phyloP scores from a whole-genome alignment of 1,284 basidiomycete species.

The Marasmius oreades region DNA sequence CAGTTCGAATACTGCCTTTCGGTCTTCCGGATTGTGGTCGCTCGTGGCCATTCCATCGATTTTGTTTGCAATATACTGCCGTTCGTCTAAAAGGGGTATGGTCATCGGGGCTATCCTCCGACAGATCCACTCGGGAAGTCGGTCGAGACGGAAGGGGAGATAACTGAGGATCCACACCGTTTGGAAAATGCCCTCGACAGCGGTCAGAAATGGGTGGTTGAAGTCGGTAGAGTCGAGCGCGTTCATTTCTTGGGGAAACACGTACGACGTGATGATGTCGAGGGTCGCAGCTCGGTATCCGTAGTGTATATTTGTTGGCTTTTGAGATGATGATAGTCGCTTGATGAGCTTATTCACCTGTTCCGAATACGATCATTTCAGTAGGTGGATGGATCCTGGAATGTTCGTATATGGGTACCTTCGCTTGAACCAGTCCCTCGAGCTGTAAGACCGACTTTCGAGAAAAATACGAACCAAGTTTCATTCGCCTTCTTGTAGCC shows the following conservation, averaged over 20 bases:
- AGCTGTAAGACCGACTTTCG: background rate
- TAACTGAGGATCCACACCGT: no score
- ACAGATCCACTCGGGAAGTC: no score
- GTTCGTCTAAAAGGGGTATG: no score
- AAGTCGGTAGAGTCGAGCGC: conserved; percentile 28
- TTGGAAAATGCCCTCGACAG: conserved; percentile 14
- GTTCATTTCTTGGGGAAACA: conserved; percentile 27
- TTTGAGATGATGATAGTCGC: background rate
- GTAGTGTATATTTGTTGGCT: conserved; percentile 28
- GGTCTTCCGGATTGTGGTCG: no score
- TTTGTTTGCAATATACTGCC: background rate
- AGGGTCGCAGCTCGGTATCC: conserved; percentile 32
- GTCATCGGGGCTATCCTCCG: no score
- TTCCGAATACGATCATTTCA: background rate
- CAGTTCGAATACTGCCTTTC: no score
- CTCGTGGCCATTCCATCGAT: no score
- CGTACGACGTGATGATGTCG: conserved; percentile 34
- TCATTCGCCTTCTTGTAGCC: background rate
- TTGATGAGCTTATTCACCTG: background rate
- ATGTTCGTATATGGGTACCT: background rate
- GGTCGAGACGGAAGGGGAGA: no score
- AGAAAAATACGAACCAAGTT: background rate
- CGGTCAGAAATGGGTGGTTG: conserved; percentile 24
- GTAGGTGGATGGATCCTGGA: no score
- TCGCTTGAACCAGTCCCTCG: background rate